Evolutionary conservation across 495 filamentous ascomycete species (phyloP), one percentile per base, ranked within the genome.

Genomic region (Penicillium arizonense): DNA sequence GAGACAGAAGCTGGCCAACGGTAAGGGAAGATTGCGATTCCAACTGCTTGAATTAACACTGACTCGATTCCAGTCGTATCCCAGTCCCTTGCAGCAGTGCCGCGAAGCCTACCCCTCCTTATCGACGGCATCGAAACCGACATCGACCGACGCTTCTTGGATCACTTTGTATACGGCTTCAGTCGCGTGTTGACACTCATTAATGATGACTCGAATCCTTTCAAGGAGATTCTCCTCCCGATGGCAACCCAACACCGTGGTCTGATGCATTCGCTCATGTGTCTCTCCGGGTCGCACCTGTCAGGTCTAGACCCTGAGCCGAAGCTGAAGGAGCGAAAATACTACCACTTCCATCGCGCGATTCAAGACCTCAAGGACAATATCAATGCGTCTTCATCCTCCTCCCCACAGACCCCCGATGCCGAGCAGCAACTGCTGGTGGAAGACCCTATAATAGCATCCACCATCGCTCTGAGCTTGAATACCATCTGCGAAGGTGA

Each of bases 191-290:
- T 96, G 47, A 94, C 88, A 10, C 78, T 93, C 26, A 88, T 93
- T 61, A 89, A 87, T 38, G 89, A 94, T 64, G 82, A 88, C 58
- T 87, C 86, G 49, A 95, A 95, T 63, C 90, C 91, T 10, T 96
- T 96, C 74, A 90, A 91, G 62, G 87, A 90, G 55, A 87, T 94
- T 68, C 77, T 96, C 44, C 78, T 96, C 7, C 89, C 90, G 21
- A 87, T 96, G 78, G 91, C 91, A 0, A 82, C 89, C 11, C 78
- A 86, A 48, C 88, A 96, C 63, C 80, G 83, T 43, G 90, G 91
- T 12, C 76, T 96, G 37, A 96, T 96, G 91, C 91, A 96, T 68
- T 94, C 90, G 30, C 83, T 96, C 44, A 82, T 96, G 50, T 91
- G 88, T 44, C 79, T 96, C 5, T 88, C 91, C 8, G 88, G 89